These are phyloP conservation scores for Triticum monococcum DNA, from an alignment of 176 grass and related monocot species.

Conservation along the genomic window DNA sequence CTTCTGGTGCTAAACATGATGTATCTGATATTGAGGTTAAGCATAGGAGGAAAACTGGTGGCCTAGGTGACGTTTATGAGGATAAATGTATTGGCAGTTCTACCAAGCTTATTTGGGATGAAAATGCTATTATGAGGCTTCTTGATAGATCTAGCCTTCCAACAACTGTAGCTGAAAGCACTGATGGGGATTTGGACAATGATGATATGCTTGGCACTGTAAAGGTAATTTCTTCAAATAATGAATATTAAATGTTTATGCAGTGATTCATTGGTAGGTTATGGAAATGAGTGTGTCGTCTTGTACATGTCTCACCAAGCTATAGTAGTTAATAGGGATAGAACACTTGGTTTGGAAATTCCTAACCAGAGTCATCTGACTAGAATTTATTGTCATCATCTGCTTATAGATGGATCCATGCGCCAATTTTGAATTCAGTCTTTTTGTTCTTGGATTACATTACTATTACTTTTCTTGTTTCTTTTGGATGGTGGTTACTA, in stretches of 20 bases:
- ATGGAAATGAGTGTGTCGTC: not conserved
- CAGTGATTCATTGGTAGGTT: slow-evolving; percentile 15
- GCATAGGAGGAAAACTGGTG: slow-evolving; percentile 81
- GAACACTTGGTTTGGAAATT: slow-evolving; percentile 18
- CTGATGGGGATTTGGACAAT: slow-evolving; percentile 78
- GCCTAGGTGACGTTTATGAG: slow-evolving; percentile 94
- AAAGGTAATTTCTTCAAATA: slow-evolving; percentile 57
- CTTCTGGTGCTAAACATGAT: slow-evolving; percentile 47
- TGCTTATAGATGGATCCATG: slow-evolving; percentile 22
- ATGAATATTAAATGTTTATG: slow-evolving; percentile 20
- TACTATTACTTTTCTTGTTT: not conserved
- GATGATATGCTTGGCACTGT: slow-evolving; percentile 98
- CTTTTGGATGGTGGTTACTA: not conserved
- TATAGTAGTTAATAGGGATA: not conserved
- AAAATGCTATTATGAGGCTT: slow-evolving; percentile 87
- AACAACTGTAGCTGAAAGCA: slow-evolving; percentile 65
- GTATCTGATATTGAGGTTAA: slow-evolving; percentile 69
- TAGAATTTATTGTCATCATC: slow-evolving; percentile 5
- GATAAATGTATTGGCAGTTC: slow-evolving; percentile 87
- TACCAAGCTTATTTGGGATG: slow-evolving; percentile 87
- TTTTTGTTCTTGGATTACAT: not conserved
- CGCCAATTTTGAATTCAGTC: not conserved
- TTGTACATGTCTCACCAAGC: not conserved
- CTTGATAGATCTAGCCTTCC: slow-evolving; percentile 94
- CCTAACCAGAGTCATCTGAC: not conserved